Evolutionary conservation across 1,284 basidiomycete species (phyloP), one percentile per base, ranked within the genome.

Genomic region (Phenoliferia sp.): DNA sequence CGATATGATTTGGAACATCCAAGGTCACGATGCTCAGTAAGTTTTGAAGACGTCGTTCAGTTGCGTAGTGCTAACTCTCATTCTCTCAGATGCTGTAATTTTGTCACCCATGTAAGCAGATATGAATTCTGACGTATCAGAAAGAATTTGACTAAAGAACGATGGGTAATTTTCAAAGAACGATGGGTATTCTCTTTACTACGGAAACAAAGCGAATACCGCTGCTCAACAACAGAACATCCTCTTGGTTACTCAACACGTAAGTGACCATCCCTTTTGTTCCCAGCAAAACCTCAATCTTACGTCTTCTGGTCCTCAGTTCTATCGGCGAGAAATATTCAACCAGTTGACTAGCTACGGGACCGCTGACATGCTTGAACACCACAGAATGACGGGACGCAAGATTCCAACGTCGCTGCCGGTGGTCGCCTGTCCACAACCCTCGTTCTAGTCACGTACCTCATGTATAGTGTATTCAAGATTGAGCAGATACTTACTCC

Each of bases 331-430:
- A 7, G 48, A 26, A 54, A 48, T 50, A 7, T 61, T 63, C 10
- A 52, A 66, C 7, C 65, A 78, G 4, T 78, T 77, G 1, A 55
- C 75, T 29, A 77, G 78, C 17, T 58, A 66, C 7, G 77, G 71
- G 2, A n/a, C n/a, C 76, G 3, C 76, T 6, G 48, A 75, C 3
- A 67, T 56, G 63, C 74, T 22, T 66, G 71, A 9, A 72, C 69
- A 58, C 78, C 16, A 32, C 55, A 57, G 55, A 22, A 57, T 57
- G 55, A 57, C 55, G 1, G 55, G 55, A 5, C 5, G 55, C 29
- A 12, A 15, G 28, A 33, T 57, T 3, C 55, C 55, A 2, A 16
- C 4, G 10, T 31, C 31, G 6, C 31, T 57, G 7, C 55, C 55
- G 29, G 55, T 22, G 29, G 55, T 57, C n/a, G 55, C 55, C 16